Evolutionary conservation across 345 rosid genomes (phyloP).

Genomic region (Psidium friedrichsthalianum): DNA sequence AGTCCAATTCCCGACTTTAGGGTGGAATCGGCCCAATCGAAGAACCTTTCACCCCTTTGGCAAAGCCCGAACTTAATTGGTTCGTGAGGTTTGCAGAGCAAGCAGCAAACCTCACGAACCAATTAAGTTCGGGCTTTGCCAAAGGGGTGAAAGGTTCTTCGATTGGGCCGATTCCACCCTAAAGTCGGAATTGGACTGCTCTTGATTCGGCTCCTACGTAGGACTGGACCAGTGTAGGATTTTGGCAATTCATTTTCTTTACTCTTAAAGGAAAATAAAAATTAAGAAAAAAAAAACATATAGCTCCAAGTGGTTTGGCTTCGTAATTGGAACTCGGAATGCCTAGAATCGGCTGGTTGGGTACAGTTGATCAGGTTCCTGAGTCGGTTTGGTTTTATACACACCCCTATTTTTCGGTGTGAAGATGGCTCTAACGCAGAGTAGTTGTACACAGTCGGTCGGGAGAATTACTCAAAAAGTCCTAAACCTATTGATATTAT

Average conservation of each 20-base stretch:
- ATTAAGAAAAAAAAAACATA: background rate
- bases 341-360: accelerated
- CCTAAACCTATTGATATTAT: too few relatives aligned
- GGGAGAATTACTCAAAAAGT: too few relatives aligned
- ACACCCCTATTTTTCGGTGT: accelerated
- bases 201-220: accelerated
- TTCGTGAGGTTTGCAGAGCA: background rate
- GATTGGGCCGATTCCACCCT: background rate
- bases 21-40: accelerated
- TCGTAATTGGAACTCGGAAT: accelerated
- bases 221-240: accelerated
- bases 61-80: background rate
- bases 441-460: background rate
- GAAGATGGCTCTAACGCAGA: accelerated
- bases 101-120: background rate
- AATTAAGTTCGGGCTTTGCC: background rate
- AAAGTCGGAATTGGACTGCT: accelerated
- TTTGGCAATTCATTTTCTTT: background rate
- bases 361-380: background rate
- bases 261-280: background rate
- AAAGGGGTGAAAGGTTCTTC: accelerated
- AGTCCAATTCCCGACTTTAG: accelerated
- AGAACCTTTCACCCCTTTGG: accelerated
- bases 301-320: background rate
- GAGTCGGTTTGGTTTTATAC: accelerated